Evolutionary conservation across 1,284 basidiomycete genomes (phyloP), one percentile per base, ranked within the genome.

Genomic region (Cystobasidiaceae sp.): DNA sequence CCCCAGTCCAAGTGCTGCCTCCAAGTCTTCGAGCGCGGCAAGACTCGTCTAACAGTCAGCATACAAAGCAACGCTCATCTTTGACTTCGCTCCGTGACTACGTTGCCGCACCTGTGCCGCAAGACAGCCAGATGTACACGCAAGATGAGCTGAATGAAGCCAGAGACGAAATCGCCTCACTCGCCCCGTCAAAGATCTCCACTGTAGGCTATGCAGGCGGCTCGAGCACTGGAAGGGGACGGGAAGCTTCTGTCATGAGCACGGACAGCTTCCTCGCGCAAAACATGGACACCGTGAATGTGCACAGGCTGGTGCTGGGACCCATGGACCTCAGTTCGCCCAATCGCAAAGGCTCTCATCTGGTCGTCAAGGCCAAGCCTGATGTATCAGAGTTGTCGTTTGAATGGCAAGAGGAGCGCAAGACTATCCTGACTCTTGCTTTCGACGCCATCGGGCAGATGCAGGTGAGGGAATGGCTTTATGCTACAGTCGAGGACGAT

Each of bases 341-440:
- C 19, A 64, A 64, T 19, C 27, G 52, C 1, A 64, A 64, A 39
- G 61, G 61, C 8, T 64, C 61, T 3, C 32, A 48, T 9, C 44
- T 64, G 0, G 33, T 64, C 7, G 27, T 62, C 19, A 52, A 54
- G 23, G 34, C 60, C 19, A 30, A 45, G 34, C n/a, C n/a, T n/a
- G n/a, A n/a, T n/a, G 28, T 32, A 8, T 64, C 51, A 1, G 28
- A 52, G 52, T 15, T 64, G 17, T 33, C 30, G 9, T 21, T 64
- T 3, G 52, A 55, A 34, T 64, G 61, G 61, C 27, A 56, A 15
- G n/a, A 52, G 15, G 61, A 64, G n/a, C 28, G 32, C 28, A 64
- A 56, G 32, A 37, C 34, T 7, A 33, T 64, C 19, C 23, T 64
- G 5, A 64, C 15, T 28, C 30, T 64, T 9, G 23, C 51, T 28